A percentile compares a stretch with the other conserved stretches of the same genome.
These are phyloP conservation scores for Microcos paniculata DNA, from an alignment of 345 rosid species.

Conservation along the genomic window DNA sequence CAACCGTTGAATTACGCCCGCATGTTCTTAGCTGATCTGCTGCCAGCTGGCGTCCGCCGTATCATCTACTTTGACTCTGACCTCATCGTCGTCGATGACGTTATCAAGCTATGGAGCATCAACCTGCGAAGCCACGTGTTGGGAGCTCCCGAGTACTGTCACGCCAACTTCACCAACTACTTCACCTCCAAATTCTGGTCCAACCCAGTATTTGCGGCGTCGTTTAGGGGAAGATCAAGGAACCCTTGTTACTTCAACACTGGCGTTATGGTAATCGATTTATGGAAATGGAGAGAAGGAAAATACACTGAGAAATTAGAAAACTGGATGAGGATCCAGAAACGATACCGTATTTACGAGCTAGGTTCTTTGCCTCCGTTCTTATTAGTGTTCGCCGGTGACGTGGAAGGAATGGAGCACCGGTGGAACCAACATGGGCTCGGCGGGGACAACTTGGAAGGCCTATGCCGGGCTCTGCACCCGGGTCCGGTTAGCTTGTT, in stretches of 20 bases:
- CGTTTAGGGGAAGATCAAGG: slow-evolving; percentile 38
- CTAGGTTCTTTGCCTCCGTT: slow-evolving; percentile 86
- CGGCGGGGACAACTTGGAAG: slow-evolving; percentile 81
- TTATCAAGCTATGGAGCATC: slow-evolving; percentile 69
- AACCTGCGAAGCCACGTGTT: slow-evolving; percentile 51
- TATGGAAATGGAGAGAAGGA: slow-evolving; percentile 72
- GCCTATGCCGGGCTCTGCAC: slow-evolving; percentile 68
- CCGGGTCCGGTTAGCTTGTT: slow-evolving; percentile 82
- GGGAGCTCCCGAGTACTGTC: slow-evolving; percentile 90
- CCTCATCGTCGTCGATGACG: slow-evolving; percentile 84
- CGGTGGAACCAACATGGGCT: slow-evolving; percentile 95
- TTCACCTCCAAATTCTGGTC: slow-evolving; percentile 77
- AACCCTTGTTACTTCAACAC: slow-evolving; percentile 80
- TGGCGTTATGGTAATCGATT: slow-evolving; percentile 91
- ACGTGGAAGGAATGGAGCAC: slow-evolving; percentile 77
- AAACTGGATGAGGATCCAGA: slow-evolving; percentile 77
- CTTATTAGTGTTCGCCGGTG: slow-evolving; percentile 75
- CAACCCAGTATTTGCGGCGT: slow-evolving; percentile 38
- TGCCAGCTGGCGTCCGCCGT: slow-evolving; percentile 58
- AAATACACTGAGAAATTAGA: slow-evolving; percentile 59
- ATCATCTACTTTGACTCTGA: slow-evolving; percentile 91
- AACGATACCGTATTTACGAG: slow-evolving; percentile 71
- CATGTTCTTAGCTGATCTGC: slow-evolving; percentile 79
- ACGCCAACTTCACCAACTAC: slow-evolving; percentile 73
- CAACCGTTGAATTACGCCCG: slow-evolving; percentile 90